A percentile compares a stretch with the other conserved stretches of the same genome.
Evolutionary conservation across 2,329 filamentous ascomycete species (phyloP).

Genomic region (Talaromyces sp.): DNA sequence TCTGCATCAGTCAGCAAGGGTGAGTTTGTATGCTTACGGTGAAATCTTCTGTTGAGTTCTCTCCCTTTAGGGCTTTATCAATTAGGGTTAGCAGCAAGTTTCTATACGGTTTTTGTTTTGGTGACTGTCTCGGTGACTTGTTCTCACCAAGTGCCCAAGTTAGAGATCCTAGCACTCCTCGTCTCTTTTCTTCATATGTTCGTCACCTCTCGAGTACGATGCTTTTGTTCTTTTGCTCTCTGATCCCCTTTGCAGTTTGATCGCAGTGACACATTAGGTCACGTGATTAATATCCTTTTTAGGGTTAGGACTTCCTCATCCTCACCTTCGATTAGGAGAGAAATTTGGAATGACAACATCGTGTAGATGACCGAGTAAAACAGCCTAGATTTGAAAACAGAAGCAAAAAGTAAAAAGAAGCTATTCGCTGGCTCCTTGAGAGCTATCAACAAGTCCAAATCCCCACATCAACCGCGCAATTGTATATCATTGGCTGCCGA

Average conservation of each 20-base stretch:
- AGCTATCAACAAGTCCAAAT: background rate
- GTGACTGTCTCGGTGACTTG: background rate
- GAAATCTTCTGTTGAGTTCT: background rate
- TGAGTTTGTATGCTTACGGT: background rate
- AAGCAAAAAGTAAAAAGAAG: background rate
- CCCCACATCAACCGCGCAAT: conserved; percentile 10
- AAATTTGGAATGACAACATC: too few relatives aligned
- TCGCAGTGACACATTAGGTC: background rate
- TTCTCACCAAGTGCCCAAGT: background rate
- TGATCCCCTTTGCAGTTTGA: background rate
- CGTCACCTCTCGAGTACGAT: background rate
- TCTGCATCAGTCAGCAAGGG: background rate
- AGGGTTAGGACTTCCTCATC: background rate
- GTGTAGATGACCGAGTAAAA: background rate
- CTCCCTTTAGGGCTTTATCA: background rate
- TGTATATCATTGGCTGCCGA: conserved; percentile 6
- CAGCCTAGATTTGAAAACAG: background rate
- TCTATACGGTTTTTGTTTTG: background rate
- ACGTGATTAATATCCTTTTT: background rate
- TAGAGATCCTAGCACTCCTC: too few relatives aligned
- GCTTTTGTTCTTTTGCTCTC: background rate
- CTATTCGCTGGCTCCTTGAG: background rate
- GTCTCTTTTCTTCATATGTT: background rate
- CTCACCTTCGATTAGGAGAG: background rate
- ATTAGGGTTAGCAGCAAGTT: background rate